These are phyloP conservation scores for Trichoderma arundinaceum DNA, from an alignment of 2,329 filamentous ascomycete species.

Conservation along the genomic window DNA sequence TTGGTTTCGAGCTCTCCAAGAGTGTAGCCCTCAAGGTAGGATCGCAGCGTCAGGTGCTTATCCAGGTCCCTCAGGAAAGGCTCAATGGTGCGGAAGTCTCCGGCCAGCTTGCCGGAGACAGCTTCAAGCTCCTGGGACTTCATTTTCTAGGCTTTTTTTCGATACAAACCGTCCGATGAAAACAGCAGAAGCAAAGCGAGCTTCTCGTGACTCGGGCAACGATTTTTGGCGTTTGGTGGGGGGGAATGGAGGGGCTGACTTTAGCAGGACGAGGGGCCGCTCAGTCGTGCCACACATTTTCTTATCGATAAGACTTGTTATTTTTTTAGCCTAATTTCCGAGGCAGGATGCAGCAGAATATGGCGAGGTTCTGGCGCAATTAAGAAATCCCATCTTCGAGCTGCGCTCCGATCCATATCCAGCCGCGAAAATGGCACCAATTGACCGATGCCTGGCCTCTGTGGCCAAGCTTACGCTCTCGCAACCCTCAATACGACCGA, in stretches of 20 bases:
- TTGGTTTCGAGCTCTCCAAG: constrained; percentile 78
- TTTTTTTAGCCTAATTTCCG: constrained; percentile 38
- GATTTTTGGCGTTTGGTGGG: constrained; percentile 38
- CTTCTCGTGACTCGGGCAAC: constrained; percentile 36
- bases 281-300: constrained; percentile 5
- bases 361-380: constrained; percentile 29
- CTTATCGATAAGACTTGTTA: constrained; percentile 38
- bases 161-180: constrained; percentile 5
- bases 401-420: constrained; percentile 41
- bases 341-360: constrained; percentile 34
- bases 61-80: constrained; percentile 77
- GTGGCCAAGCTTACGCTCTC: constrained; percentile 58
- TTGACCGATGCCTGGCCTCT: constrained; percentile 60
- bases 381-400: constrained; percentile 26
- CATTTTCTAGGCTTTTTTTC: constrained; percentile 49
- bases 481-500: constrained; percentile 49
- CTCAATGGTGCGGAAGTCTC: constrained; percentile 84
- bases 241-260: constrained; percentile 37
- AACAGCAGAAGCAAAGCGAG: constrained; percentile 22
- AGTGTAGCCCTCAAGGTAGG: constrained; percentile 82
- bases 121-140: constrained; percentile 62
- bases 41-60: constrained; percentile 84
- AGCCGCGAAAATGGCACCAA: constrained; percentile 54
- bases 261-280: constrained; percentile 29
- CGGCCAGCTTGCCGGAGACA: constrained; percentile 57